Base-by-base conservation (phyloP, 495 filamentous ascomycete genomes). In the Hyaloscypha bicolor region DNA sequence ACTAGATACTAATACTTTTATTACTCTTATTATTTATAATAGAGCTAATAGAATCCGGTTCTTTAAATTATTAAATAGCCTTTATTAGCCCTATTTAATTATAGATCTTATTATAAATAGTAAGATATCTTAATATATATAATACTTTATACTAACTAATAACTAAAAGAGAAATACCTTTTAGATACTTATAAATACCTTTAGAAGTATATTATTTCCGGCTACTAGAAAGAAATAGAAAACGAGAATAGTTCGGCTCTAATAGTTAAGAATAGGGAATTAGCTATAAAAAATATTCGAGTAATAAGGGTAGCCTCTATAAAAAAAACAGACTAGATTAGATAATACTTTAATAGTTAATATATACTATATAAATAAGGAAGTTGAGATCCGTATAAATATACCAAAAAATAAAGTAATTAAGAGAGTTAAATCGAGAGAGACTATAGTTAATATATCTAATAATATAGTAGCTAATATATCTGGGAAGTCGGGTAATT, bases 191-290 rank as follows among this genome's bases (percentile, higher is more conserved):
- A 66, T 42, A 30, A 66, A 30, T 66, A 61, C 39, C 21, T 66
- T 29, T 29, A 61, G 42, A 66, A 66, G 64, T 25, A 66, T 55
- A 16, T 31, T 45, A 55, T 66, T 5, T 66, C 64, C 42, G 39
- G 42, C 61, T 61, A 22, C 64, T 61, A 29, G 64, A 66, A 60
- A 66, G 53, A 16, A 21, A 14, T 65, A 21, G 63, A 65, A 65
- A 52, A 65, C 3, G 48, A 56, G 55, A 65, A 56, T 37, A 39
- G 60, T 53, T 12, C n/a, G 14, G 45, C 21, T n/a, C 11, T 31
- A 31, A 39, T 61, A 45, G 56, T 53, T 61, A 25, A 35, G 35
- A 56, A 66, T 37, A 25, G 29, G 21, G 56, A 66, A 16, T 66
- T 35, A 21, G 9, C 35, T 52, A 56, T 31, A 1, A 32, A 32